Conservation (phyloP, 1,284 basidiomycete genomes). For the Heterobasidion occidentale region DNA sequence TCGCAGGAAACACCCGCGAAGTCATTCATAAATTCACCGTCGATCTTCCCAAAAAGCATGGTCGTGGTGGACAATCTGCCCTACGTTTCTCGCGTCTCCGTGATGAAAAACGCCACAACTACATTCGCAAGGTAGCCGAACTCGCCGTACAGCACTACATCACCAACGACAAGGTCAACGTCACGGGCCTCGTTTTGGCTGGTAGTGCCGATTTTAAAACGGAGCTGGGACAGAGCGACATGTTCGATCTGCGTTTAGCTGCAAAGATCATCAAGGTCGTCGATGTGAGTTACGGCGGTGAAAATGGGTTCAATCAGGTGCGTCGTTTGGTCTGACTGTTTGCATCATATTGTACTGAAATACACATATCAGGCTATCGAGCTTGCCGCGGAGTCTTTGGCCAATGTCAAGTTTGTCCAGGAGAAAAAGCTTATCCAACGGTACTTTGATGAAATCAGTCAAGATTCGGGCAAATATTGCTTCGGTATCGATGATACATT, state of each 20-base stretch:
- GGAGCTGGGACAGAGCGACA: conserved; percentile 91
- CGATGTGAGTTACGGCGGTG: conserved; percentile 98
- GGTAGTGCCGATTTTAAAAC: conserved; percentile 99
- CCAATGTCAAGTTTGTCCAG: conserved; percentile 99
- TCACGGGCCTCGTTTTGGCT: conserved; percentile 93
- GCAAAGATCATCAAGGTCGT: conserved; percentile 96
- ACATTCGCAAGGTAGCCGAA: conserved; percentile 98
- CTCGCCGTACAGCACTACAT: conserved; percentile 97
- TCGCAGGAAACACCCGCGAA: conserved; percentile 96
- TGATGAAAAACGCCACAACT: conserved; percentile 99
- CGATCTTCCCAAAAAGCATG: conserved; percentile 99
- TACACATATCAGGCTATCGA: conserved; percentile 75
- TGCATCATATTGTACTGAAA: background rate
- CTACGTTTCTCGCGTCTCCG: conserved; percentile 99
- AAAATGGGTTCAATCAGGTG: conserved; percentile 98
- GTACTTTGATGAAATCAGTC: conserved; percentile 99
- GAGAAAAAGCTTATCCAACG: conserved; percentile 97
- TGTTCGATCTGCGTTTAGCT: conserved; percentile 87
- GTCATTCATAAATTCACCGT: conserved; percentile 98
- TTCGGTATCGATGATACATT: conserved; percentile 98
- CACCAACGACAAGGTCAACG: conserved; percentile 97
- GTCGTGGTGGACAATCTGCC: conserved; percentile 99
- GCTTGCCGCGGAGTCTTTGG: conserved; percentile 89
- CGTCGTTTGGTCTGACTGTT: conserved; percentile 9
- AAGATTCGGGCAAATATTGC: conserved; percentile 96